These are phyloP conservation scores for Martiniozyma abietophila DNA, from an alignment of 805 yeast genomes.

Conservation along the genomic window DNA sequence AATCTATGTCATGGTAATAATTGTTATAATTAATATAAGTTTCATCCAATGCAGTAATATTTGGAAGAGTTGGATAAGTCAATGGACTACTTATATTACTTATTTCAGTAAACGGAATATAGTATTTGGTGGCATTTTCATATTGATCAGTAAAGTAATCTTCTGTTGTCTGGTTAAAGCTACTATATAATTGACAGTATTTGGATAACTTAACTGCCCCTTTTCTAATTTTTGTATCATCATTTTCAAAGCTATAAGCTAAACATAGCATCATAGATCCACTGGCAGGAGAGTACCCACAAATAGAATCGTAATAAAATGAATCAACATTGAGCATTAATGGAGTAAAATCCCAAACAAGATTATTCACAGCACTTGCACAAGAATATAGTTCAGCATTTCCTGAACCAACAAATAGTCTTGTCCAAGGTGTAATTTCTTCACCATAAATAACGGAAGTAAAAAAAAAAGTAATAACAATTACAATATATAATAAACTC, in stretches of 20 bases:
- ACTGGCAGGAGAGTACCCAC: conserved; percentile 15
- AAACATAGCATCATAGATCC: conserved; percentile 14
- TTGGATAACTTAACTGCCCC: too few relatives aligned
- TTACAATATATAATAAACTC: too few relatives aligned
- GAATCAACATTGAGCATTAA: too few relatives aligned
- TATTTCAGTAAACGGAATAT: conserved; percentile 6
- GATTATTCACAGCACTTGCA: too few relatives aligned
- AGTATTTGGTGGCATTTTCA: conserved; percentile 21
- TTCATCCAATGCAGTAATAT: conserved; percentile 7
- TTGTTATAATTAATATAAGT: conserved; percentile 10
- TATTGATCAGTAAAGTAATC: conserved; percentile 16
- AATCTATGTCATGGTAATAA: conserved; percentile 20
- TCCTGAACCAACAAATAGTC: too few relatives aligned
- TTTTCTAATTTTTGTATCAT: neutral
- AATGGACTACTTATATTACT: conserved; percentile 8
- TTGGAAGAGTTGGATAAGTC: conserved; percentile 11
- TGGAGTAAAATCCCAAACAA: too few relatives aligned
- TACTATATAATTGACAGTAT: too few relatives aligned
- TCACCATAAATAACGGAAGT: too few relatives aligned
- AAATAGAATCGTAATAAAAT: conserved; percentile 6
- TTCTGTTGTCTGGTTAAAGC: neutral
- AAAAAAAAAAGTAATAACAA: too few relatives aligned
- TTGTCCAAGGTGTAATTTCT: too few relatives aligned
- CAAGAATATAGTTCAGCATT: too few relatives aligned
- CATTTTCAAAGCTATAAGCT: conserved; percentile 4